Percentiles rank a stretch among this genome's conserved stretches.
phyloP scores from a whole-genome alignment of 257 asterid genomes.

The Misopates orontium region DNA sequence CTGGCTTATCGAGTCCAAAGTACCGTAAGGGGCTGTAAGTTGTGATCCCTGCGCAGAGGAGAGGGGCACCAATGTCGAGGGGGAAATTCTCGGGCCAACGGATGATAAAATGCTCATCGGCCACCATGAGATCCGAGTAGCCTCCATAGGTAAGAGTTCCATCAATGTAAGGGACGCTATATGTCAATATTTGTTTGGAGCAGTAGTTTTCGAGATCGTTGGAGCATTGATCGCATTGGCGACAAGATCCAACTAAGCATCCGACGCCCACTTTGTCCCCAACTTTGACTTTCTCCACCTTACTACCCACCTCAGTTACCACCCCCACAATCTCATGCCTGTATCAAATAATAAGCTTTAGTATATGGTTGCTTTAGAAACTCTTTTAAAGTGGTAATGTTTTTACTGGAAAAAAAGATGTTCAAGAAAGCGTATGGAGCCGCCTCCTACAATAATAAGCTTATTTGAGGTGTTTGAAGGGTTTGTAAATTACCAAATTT shows the following conservation, averaged over 20 bases:
- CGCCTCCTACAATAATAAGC: too few relatives aligned
- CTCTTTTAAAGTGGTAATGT: too few relatives aligned
- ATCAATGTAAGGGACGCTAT: constrained; percentile 29
- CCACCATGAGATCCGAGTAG: constrained; percentile 51
- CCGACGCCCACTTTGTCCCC: constrained; percentile 74
- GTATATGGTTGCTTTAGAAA: too few relatives aligned
- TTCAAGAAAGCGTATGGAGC: too few relatives aligned
- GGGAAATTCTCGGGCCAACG: constrained; percentile 60
- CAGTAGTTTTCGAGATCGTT: constrained; percentile 58
- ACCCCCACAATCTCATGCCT: constrained; percentile 71
- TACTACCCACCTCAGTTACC: constrained; percentile 60
- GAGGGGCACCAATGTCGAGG: constrained; percentile 51
- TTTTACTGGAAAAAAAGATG: too few relatives aligned
- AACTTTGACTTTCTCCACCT: constrained; percentile 48
- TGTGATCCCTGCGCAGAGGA: constrained; percentile 62
- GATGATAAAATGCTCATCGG: constrained; percentile 52
- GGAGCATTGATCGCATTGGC: constrained; percentile 46
- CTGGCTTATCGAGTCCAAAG: constrained; percentile 58
- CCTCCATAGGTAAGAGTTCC: constrained; percentile 62
- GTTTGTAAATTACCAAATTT: too few relatives aligned
- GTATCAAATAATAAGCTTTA: constrained; percentile 2
- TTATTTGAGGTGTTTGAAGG: too few relatives aligned
- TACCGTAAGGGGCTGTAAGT: constrained; percentile 54
- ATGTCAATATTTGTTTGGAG: constrained; percentile 36
- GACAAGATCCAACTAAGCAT: constrained; percentile 64